phyloP scores from a whole-genome alignment of 768 basidiomycete genomes.

The Auricularia sp. region DNA sequence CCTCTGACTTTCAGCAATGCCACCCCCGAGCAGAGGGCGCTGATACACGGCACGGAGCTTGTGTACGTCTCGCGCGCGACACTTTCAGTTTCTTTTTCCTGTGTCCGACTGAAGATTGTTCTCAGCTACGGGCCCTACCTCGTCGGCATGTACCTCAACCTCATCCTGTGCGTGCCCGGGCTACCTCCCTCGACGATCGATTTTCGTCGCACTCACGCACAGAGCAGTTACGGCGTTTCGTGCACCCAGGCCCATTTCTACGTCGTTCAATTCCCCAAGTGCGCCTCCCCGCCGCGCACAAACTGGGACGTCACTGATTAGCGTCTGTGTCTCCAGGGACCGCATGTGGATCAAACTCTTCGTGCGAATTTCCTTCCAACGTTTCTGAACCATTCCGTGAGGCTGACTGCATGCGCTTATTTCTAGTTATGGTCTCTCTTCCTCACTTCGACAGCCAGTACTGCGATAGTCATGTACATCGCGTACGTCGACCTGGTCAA shows the following conservation, averaged over 20 bases:
- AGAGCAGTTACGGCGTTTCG: neutral
- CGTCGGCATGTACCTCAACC: neutral
- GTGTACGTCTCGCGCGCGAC: neutral
- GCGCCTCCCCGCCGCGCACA: neutral
- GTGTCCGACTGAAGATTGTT: neutral
- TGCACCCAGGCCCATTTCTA: neutral
- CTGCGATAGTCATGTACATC: neutral
- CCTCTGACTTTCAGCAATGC: neutral
- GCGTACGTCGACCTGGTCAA: neutral
- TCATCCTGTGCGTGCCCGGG: neutral
- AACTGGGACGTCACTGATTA: neutral
- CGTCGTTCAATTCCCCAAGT: neutral
- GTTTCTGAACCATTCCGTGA: too few species aligned
- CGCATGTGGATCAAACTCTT: neutral
- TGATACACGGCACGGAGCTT: neutral
- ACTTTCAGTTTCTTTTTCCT: neutral
- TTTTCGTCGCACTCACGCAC: neutral
- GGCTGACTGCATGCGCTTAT: neutral
- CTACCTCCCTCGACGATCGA: neutral
- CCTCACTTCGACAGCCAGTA: neutral
- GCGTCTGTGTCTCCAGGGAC: neutral
- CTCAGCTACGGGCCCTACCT: neutral
- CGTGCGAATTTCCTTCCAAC: neutral
- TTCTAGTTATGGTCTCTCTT: neutral
- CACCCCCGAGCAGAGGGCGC: neutral